phyloP scores from a whole-genome alignment of 139 green algal genomes.

The Coelastrella sp. region DNA sequence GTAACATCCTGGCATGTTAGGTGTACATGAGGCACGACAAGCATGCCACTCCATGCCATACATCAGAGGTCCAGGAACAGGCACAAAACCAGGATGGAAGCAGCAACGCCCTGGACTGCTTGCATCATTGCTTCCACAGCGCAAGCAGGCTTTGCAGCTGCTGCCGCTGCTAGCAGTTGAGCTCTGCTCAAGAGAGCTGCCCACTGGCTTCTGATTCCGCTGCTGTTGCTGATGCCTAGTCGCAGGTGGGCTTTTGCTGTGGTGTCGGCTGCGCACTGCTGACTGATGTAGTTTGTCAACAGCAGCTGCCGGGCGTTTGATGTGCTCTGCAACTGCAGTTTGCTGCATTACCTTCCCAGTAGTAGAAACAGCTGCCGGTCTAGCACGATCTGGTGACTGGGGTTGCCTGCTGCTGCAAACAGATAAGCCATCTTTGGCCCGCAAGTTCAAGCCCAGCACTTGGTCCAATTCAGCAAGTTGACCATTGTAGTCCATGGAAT shows the following conservation, averaged over 20 bases:
- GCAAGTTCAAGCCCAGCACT: background rate
- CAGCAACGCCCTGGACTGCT: constrained; percentile 15
- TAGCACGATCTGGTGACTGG: background rate
- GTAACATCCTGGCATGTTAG: constrained; percentile 33
- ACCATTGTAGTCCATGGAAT: background rate
- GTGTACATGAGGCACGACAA: constrained; percentile 9
- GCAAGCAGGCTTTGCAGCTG: constrained; percentile 5
- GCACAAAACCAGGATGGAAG: constrained; percentile 37
- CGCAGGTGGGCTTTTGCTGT: background rate
- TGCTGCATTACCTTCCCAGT: background rate
- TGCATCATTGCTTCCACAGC: constrained; percentile 14
- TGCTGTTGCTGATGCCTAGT: background rate
- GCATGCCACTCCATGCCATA: constrained; percentile 32
- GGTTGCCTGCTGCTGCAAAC: background rate
- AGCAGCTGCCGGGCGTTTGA: background rate
- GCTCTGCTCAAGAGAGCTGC: background rate
- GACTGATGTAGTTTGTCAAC: background rate
- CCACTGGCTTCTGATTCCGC: background rate
- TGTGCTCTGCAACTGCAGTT: background rate
- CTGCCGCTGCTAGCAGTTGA: background rate
- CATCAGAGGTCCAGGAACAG: constrained; percentile 26
- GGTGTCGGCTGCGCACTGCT: background rate
- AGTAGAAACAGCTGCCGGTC: background rate
- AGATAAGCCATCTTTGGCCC: too few species aligned
- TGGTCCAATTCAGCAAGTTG: background rate